These are phyloP conservation scores for Elsinoe necatrix DNA, from an alignment of 2,329 filamentous ascomycete species.

Conservation along the genomic window DNA sequence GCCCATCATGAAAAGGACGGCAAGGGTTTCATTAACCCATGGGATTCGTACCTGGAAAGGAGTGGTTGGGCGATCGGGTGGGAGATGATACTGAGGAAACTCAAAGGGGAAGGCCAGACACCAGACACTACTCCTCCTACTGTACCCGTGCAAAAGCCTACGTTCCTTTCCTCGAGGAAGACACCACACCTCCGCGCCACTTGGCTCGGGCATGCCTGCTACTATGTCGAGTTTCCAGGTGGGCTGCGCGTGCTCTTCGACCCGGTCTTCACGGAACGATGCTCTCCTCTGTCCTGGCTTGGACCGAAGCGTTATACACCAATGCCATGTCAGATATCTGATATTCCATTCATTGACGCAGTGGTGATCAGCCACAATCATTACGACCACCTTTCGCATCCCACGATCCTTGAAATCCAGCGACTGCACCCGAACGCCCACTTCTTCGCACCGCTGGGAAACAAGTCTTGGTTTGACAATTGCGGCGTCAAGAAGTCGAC, in stretches of 20 bases:
- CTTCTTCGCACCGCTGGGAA: constrained; percentile 79
- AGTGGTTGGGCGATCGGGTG: constrained; percentile 28
- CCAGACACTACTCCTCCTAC: constrained; percentile 59
- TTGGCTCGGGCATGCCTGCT: constrained; percentile 93
- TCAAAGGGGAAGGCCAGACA: constrained; percentile 43
- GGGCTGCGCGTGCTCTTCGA: constrained; percentile 87
- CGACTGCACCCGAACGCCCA: constrained; percentile 67
- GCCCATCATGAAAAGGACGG: constrained; percentile 45
- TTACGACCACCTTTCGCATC: constrained; percentile 82
- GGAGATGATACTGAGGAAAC: constrained; percentile 36
- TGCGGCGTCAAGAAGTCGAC: constrained; percentile 68
- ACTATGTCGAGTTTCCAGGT: constrained; percentile 79
- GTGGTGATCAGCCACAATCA: constrained; percentile 80
- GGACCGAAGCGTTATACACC: constrained; percentile 72
- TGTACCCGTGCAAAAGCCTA: constrained; percentile 57
- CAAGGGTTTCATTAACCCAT: constrained; percentile 50
- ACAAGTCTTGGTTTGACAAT: constrained; percentile 71
- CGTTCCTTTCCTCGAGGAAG: constrained; percentile 55
- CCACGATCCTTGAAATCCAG: constrained; percentile 62
- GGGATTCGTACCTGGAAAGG: constrained; percentile 44
- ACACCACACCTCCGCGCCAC: constrained; percentile 65
- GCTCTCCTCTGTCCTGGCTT: constrained; percentile 63
- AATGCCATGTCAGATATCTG: constrained; percentile 49
- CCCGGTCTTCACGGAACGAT: constrained; percentile 83
- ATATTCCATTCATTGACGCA: constrained; percentile 43